Base-by-base conservation (phyloP, 257 asterid species). In the Nicotiana undulata region DNA sequence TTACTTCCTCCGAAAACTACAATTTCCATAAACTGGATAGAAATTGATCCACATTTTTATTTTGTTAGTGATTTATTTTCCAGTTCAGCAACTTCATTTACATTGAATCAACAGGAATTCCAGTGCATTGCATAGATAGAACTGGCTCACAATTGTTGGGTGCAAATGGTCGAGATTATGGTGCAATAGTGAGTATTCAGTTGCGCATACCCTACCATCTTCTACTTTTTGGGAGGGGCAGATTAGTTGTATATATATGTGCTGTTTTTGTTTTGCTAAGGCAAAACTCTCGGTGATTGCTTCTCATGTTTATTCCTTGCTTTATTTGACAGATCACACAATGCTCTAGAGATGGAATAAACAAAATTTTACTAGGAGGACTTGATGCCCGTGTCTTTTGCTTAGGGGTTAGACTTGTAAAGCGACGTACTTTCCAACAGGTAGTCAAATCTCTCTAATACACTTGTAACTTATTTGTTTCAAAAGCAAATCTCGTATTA, bases 131-230 rank as follows among this genome's bases (percentile, higher is more conserved):
- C 31, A 90, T 91, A 83, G 93, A 91, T 85, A 89, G 98, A 88
- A 97, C 96, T 40, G 96, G 97, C 75, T 89, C 97, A 9, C 97
- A 92, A 87, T 83, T 89, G 84, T 87, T 93, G 67, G 97, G 94
- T 79, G 91, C 90, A 49, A 90, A 88, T 86, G 93, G 91, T 83
- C 86, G 94, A 83, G 97, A 90, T 88, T 94, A 90, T 84, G 94
- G 94, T 12, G 89, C 87, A 44, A 68, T 86, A 81, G 94, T 92
- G 87, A 89, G 97, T 89, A 79, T 67, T 75, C 77, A 63, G 95
- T 95, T 80, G 92, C 92, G 22, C 51, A 9, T 8, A 59, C 15
- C 9, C 63, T 28, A 16, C 32, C 56, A 13, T 51, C 64, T 51
- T 75, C 5, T 28, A 20, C 79, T 26, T 7, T 75, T 75, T 20